Evolutionary conservation across 805 yeast species (phyloP).

Genomic region (Saccharomycopsis fibuligera): DNA sequence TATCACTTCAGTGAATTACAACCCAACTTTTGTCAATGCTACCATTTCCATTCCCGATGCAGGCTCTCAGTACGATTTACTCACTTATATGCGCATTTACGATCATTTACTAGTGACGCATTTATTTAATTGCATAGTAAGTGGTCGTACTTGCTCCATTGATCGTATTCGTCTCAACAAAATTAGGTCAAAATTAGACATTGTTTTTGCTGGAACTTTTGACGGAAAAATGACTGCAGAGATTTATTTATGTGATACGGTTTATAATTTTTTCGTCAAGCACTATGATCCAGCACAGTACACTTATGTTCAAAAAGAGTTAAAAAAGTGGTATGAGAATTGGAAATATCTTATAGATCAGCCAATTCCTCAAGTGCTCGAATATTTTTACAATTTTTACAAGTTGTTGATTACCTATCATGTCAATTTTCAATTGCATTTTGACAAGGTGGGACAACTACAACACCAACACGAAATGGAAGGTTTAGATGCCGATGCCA

Average conservation of each 20-base stretch:
- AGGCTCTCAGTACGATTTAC: conserved; percentile 36
- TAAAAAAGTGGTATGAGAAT: conserved; percentile 41
- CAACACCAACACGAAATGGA: neutral
- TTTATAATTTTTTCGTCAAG: conserved; percentile 17
- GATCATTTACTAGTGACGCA: conserved; percentile 48
- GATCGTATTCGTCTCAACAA: conserved; percentile 43
- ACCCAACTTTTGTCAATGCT: conserved; percentile 22
- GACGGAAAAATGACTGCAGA: conserved; percentile 58
- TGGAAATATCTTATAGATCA: conserved; percentile 51
- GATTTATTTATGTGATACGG: conserved; percentile 29
- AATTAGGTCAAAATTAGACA: conserved; percentile 40
- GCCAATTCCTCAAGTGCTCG: conserved; percentile 52
- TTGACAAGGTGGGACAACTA: conserved; percentile 6
- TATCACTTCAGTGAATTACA: conserved; percentile 28
- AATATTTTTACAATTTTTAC: conserved; percentile 46
- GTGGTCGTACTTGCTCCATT: conserved; percentile 43
- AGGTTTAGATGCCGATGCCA: neutral
- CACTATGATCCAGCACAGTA: conserved; percentile 5
- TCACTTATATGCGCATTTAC: conserved; percentile 46
- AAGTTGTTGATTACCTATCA: conserved; percentile 35
- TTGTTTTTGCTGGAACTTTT: conserved; percentile 47
- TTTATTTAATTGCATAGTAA: conserved; percentile 42
- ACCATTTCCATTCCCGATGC: conserved; percentile 19
- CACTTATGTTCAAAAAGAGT: conserved; percentile 28
- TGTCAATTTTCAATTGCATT: conserved; percentile 22